Evolutionary conservation across 2,329 filamentous ascomycete species (phyloP).

Genomic region (Aspergillus sojae): DNA sequence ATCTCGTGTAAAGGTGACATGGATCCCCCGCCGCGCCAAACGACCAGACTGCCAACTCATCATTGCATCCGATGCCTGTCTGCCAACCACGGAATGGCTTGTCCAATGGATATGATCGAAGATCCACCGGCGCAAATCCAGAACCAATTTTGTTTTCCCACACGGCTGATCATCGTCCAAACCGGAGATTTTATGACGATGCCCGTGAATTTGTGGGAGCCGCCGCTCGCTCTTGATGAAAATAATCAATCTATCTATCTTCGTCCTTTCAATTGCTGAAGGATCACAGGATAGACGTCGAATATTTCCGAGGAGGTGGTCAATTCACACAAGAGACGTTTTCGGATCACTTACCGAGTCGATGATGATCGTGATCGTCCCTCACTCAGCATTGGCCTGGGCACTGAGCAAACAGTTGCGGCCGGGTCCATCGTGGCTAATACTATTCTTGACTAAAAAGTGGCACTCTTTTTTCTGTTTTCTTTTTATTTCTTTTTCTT

Average conservation of each 20-base stretch:
- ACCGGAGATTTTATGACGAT: background rate
- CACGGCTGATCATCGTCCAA: slow-evolving; percentile 8
- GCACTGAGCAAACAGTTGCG: slow-evolving; percentile 9
- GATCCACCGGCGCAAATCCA: slow-evolving; percentile 16
- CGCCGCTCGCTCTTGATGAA: background rate
- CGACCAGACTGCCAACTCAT: slow-evolving; percentile 68
- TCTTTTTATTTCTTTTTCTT: background rate
- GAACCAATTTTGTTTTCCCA: slow-evolving; percentile 12
- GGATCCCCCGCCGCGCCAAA: slow-evolving; percentile 48
- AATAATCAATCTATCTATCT: background rate
- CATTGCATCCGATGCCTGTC: slow-evolving; percentile 64
- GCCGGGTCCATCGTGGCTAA: background rate
- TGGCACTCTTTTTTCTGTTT: background rate
- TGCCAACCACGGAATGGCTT: slow-evolving; percentile 28
- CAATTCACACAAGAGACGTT: slow-evolving; percentile 7
- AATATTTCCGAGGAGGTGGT: slow-evolving; percentile 19
- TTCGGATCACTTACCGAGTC: slow-evolving; percentile 22
- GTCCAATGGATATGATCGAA: slow-evolving; percentile 19
- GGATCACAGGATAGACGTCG: background rate
- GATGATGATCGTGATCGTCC: slow-evolving; percentile 19
- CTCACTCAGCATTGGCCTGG: slow-evolving; percentile 15
- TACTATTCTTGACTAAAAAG: background rate
- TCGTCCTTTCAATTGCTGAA: background rate
- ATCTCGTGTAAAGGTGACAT: slow-evolving; percentile 44
- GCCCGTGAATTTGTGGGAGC: background rate